A percentile compares a stretch with the other conserved stretches of the same genome.
Evolutionary conservation across 371 early-diverging fungal species (phyloP).

Genomic region (Apophysomyces sp.): DNA sequence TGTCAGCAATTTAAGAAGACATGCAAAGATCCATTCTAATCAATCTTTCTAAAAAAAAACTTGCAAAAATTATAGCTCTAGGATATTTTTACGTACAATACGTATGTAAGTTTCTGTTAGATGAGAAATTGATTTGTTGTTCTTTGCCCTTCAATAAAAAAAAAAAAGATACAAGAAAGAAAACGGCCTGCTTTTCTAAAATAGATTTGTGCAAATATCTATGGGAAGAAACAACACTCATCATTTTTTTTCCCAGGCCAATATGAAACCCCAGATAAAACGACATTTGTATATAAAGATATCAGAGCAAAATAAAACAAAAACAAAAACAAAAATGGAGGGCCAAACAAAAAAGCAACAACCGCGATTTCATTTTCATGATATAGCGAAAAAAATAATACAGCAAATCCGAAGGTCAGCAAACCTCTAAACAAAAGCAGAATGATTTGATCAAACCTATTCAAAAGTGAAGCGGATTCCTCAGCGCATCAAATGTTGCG

Average conservation of each 20-base stretch:
- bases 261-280: neutral
- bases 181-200: no score
- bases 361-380: slow-evolving; percentile 16
- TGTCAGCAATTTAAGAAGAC: slow-evolving; percentile 39
- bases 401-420: slow-evolving; percentile 12
- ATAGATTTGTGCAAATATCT: no score
- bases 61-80: neutral
- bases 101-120: neutral
- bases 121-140: neutral
- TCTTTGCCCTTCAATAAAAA: no score
- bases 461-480: slow-evolving; percentile 22
- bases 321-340: no score
- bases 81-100: neutral
- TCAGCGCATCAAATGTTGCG: slow-evolving; percentile 34
- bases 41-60: neutral
- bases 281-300: neutral
- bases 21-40: slow-evolving; percentile 41
- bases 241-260: neutral
- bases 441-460: neutral
- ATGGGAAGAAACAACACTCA: no score
- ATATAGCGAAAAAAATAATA: slow-evolving; percentile 16
- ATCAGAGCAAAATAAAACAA: no score
- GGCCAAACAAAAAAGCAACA: neutral
- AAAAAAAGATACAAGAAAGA: no score
- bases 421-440: neutral